A percentile compares a stretch with the other conserved stretches of the same genome.
These are phyloP conservation scores for Kwoniella mangroviensis DNA, from an alignment of 768 basidiomycete genomes.

Conservation along the genomic window DNA sequence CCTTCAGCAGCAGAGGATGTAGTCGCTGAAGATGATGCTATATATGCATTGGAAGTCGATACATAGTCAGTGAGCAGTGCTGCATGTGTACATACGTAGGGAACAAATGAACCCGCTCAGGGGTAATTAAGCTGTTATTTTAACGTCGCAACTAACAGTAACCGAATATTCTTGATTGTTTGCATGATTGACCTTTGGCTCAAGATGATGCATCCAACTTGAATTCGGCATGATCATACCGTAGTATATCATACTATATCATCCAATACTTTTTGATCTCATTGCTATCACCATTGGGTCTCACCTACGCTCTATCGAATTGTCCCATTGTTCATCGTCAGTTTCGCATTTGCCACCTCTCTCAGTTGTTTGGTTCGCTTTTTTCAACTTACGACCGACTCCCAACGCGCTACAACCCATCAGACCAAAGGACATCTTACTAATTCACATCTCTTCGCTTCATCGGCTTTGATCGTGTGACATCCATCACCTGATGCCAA, in stretches of 20 bases:
- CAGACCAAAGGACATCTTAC: background rate
- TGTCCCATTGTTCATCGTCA: too few species aligned
- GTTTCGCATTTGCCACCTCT: background rate
- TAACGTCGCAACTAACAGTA: background rate
- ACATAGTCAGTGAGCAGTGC: too few species aligned
- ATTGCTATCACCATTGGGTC: too few species aligned
- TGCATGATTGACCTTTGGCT: too few species aligned
- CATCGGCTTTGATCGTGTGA: background rate
- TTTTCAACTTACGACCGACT: background rate
- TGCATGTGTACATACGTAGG: too few species aligned
- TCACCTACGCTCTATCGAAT: too few species aligned
- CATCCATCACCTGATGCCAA: too few species aligned
- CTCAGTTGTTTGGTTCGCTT: background rate
- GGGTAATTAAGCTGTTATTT: background rate
- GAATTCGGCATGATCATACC: too few species aligned
- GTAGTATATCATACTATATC: background rate
- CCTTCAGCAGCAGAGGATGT: too few species aligned
- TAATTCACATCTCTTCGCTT: background rate
- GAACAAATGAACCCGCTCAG: background rate
- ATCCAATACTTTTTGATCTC: background rate
- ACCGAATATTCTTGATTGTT: background rate
- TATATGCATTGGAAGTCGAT: too few species aligned
- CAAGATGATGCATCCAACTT: background rate
- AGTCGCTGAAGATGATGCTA: too few species aligned
- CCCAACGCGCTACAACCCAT: background rate